A percentile compares a stretch with the other conserved stretches of the same genome.
Conservation (phyloP, 1,284 basidiomycete species). For the Peniophora sp. region DNA sequence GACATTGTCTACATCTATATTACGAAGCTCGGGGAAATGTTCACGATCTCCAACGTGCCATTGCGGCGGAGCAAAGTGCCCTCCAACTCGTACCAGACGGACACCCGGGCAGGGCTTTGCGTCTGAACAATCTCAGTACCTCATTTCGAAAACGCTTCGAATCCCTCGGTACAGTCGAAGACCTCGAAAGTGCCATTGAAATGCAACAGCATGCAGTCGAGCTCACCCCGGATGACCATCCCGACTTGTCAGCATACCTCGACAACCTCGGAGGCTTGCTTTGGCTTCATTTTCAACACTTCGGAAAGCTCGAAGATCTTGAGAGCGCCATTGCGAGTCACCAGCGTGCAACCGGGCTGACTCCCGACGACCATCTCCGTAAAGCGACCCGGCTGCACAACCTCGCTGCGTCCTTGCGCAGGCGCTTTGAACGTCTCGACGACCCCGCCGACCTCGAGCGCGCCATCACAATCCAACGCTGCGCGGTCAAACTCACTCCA, state of each 20-base stretch:
- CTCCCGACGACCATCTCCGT: too few relatives aligned
- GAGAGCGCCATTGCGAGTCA: not conserved
- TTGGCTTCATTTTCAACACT: not conserved
- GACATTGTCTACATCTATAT: slow-evolving; percentile 17
- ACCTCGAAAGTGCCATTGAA: slow-evolving; percentile 1
- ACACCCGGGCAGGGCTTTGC: not conserved
- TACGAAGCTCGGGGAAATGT: slow-evolving; percentile 11
- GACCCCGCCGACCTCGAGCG: too few relatives aligned
- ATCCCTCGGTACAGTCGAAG: not conserved
- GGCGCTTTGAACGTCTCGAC: too few relatives aligned
- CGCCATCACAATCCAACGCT: not conserved
- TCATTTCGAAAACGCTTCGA: not conserved
- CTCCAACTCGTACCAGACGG: not conserved
- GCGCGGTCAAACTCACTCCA: slow-evolving; percentile 23
- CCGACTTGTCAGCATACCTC: not conserved
- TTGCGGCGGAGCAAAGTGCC: not conserved
- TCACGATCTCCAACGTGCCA: slow-evolving; percentile 19
- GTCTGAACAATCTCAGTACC: slow-evolving; percentile 1
- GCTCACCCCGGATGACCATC: not conserved
- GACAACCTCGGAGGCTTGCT: not conserved
- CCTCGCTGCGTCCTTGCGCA: too few relatives aligned
- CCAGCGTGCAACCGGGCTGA: not conserved
- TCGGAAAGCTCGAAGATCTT: not conserved
- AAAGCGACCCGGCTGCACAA: too few relatives aligned
- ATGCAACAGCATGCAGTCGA: not conserved